phyloP scores from a whole-genome alignment of 2,329 filamentous ascomycete species.

The Paracoccidioides brasiliensis region DNA sequence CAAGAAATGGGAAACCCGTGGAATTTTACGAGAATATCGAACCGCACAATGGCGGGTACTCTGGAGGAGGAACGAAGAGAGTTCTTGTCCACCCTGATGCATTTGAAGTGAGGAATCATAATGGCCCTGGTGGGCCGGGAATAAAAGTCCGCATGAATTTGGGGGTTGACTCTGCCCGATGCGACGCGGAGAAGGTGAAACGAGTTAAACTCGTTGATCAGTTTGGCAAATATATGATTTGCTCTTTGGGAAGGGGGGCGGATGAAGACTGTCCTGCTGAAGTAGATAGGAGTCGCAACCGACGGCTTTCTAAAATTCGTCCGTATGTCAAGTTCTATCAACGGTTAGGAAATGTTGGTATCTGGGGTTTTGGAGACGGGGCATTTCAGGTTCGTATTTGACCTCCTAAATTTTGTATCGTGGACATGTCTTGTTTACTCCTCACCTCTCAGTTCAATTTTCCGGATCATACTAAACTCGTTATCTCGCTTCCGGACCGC shows the following conservation, averaged over 20 bases:
- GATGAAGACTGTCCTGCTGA: slow-evolving; percentile 23
- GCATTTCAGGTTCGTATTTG: slow-evolving; percentile 30
- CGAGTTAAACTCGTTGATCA: slow-evolving; percentile 37
- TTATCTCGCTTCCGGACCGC: slow-evolving; percentile 27
- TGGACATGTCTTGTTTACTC: not conserved
- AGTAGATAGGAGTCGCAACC: slow-evolving; percentile 13
- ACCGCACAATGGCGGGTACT: slow-evolving; percentile 18
- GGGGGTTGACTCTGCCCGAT: slow-evolving; percentile 22
- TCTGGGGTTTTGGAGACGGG: slow-evolving; percentile 39
- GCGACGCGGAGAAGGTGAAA: slow-evolving; percentile 36
- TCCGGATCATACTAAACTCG: slow-evolving; percentile 39
- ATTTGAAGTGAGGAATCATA: slow-evolving; percentile 27
- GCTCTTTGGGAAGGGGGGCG: slow-evolving; percentile 31
- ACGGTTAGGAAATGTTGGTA: slow-evolving; percentile 39
- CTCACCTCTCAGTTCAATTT: slow-evolving; percentile 34
- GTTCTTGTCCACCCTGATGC: slow-evolving; percentile 27
- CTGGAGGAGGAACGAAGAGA: slow-evolving; percentile 25
- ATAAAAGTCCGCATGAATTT: slow-evolving; percentile 23
- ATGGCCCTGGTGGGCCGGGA: slow-evolving; percentile 14
- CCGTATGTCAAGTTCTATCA: slow-evolving; percentile 40
- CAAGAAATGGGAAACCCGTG: slow-evolving; percentile 28
- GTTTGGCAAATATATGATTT: slow-evolving; percentile 41
- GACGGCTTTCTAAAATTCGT: slow-evolving; percentile 3
- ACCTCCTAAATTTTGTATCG: not conserved
- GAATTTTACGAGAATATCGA: slow-evolving; percentile 38